Conservation (phyloP, 352 stramenopile species). For the Phytophthora citricola region DNA sequence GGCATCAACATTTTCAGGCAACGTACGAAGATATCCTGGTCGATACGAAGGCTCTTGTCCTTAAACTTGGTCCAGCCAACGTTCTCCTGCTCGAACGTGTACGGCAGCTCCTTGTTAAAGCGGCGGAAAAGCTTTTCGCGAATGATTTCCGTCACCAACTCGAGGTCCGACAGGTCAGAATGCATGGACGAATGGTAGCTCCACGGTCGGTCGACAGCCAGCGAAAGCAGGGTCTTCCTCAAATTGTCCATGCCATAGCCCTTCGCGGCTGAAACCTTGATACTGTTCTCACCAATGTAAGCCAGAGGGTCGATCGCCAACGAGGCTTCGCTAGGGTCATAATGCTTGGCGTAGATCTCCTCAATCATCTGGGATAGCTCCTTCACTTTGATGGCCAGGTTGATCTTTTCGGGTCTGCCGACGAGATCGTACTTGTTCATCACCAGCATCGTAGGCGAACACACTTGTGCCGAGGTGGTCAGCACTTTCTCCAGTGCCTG, state of each 20-base stretch:
- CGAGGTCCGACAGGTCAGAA: slow-evolving; percentile 83
- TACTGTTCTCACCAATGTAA: slow-evolving; percentile 75
- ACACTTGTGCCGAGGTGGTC: slow-evolving; percentile 76
- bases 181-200: slow-evolving; percentile 89
- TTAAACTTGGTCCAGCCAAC: slow-evolving; percentile 88
- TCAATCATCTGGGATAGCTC: slow-evolving; percentile 86
- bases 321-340: slow-evolving; percentile 58
- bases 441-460: slow-evolving; percentile 84
- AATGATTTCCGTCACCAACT: slow-evolving; percentile 89
- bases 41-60: slow-evolving; percentile 87
- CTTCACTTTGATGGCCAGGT: slow-evolving; percentile 70
- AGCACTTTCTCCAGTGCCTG: slow-evolving; percentile 83
- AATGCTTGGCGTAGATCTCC: slow-evolving; percentile 77
- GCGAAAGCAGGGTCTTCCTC: slow-evolving; percentile 66
- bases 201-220: slow-evolving; percentile 79
- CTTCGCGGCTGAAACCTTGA: slow-evolving; percentile 84
- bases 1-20: not conserved
- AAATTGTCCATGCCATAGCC: slow-evolving; percentile 73
- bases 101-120: slow-evolving; percentile 89
- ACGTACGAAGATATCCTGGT: slow-evolving; percentile 90
- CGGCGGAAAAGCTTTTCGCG: slow-evolving; percentile 88
- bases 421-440: slow-evolving; percentile 90
- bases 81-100: slow-evolving; percentile 85
- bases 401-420: slow-evolving; percentile 54
- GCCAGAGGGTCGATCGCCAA: slow-evolving; percentile 66